These are phyloP conservation scores for Cyathus pygmaeus DNA, from an alignment of 1,284 basidiomycete genomes.

Conservation along the genomic window DNA sequence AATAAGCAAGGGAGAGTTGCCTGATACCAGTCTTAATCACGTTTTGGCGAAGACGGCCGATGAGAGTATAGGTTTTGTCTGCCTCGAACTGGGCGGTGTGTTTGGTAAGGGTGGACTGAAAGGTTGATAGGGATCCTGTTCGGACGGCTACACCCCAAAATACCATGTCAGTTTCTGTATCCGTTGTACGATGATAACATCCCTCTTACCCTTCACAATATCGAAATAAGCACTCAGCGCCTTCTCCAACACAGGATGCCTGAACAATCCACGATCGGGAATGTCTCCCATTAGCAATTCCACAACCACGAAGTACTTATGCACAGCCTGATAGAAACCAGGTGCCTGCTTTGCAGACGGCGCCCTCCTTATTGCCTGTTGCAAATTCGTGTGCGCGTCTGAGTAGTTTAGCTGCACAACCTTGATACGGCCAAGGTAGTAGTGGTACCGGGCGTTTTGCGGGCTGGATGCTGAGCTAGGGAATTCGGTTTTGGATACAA, in stretches of 20 bases:
- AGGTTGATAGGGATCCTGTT: constrained; percentile 91
- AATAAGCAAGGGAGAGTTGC: constrained; percentile 94
- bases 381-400: constrained; percentile 90
- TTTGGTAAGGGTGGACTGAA: constrained; percentile 86
- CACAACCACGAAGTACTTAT: constrained; percentile 95
- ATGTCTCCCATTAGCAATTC: constrained; percentile 99
- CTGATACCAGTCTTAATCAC: constrained; percentile 99
- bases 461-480: constrained; percentile 88
- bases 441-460: constrained; percentile 95
- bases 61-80: constrained; percentile 93
- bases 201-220: constrained; percentile 86
- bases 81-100: constrained; percentile 84
- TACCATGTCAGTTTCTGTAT: too few species aligned
- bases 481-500: constrained; percentile 94
- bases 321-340: constrained; percentile 95
- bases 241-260: constrained; percentile 91
- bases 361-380: constrained; percentile 94
- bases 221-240: constrained; percentile 94
- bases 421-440: constrained; percentile 94
- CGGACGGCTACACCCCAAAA: constrained; percentile 78
- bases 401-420: constrained; percentile 97
- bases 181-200: too few species aligned
- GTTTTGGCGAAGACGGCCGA: constrained; percentile 95
- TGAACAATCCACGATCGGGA: constrained; percentile 91
- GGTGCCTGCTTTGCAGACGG: constrained; percentile 89